Percentiles rank a stretch among this genome's conserved stretches.
phyloP scores from a whole-genome alignment of 2,329 filamentous ascomycete genomes.

The Alternaria sp. region DNA sequence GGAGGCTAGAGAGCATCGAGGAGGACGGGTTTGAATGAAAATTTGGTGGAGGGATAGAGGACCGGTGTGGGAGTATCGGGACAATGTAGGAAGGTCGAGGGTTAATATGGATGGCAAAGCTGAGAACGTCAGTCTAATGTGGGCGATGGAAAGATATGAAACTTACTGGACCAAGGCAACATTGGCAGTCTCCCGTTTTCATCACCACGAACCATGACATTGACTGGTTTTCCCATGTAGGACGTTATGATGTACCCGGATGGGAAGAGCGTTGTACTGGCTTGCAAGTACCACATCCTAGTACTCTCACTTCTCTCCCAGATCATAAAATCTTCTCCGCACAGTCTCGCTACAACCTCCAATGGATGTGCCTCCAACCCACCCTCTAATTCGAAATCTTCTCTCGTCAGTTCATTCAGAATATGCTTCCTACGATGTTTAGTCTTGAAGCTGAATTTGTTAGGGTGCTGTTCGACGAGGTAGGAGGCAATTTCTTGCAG shows the following conservation, averaged over 20 bases:
- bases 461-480: constrained; percentile 55
- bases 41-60: constrained; percentile 53
- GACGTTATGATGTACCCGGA: constrained; percentile 61
- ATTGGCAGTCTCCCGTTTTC: constrained; percentile 55
- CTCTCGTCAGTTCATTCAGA: constrained; percentile 56
- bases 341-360: constrained; percentile 60
- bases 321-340: constrained; percentile 63
- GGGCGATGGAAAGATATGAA: constrained; percentile 9
- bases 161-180: constrained; percentile 60
- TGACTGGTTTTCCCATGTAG: constrained; percentile 60
- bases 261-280: constrained; percentile 63
- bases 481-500: constrained; percentile 58
- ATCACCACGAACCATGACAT: constrained; percentile 52
- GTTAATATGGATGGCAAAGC: constrained; percentile 29
- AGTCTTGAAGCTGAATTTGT: constrained; percentile 50
- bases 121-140: neutral
- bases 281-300: constrained; percentile 59
- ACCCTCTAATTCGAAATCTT: constrained; percentile 48
- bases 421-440: constrained; percentile 27
- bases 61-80: constrained; percentile 49
- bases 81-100: constrained; percentile 26
- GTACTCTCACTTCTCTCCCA: constrained; percentile 56
- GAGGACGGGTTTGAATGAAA: constrained; percentile 60
- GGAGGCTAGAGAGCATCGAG: constrained; percentile 48
- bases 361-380: constrained; percentile 54